Evolutionary conservation across 2,329 filamentous ascomycete species (phyloP).

Genomic region (Cladobotryum protrusum): DNA sequence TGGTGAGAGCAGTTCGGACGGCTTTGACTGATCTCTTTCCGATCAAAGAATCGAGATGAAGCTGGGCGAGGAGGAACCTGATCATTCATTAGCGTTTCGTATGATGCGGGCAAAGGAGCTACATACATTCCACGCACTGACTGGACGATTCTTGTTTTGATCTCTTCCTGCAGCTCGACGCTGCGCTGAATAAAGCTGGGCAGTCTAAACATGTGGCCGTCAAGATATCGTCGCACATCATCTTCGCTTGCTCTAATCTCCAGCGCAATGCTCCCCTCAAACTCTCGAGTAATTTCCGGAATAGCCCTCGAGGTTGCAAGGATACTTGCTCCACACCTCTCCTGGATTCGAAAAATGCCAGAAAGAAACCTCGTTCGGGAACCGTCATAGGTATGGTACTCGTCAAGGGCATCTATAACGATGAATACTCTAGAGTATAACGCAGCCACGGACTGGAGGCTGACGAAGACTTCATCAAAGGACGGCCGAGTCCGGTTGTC

Average conservation of each 20-base stretch:
- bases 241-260: slow-evolving; percentile 14
- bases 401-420: slow-evolving; percentile 21
- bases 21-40: slow-evolving; percentile 16
- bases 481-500: slow-evolving; percentile 3
- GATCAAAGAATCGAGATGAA: slow-evolving; percentile 10
- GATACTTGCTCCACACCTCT: slow-evolving; percentile 1
- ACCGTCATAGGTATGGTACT: slow-evolving; percentile 4
- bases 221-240: slow-evolving; percentile 15
- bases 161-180: slow-evolving; percentile 1
- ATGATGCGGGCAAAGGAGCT: not conserved
- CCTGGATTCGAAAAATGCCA: slow-evolving; percentile 4
- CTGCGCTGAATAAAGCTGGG: not conserved
- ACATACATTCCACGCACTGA: slow-evolving; percentile 17
- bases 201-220: not conserved
- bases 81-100: not conserved
- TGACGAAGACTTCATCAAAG: not conserved
- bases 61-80: slow-evolving; percentile 14
- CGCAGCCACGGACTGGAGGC: slow-evolving; percentile 1
- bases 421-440: slow-evolving; percentile 11
- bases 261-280: not conserved
- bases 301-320: slow-evolving; percentile 20
- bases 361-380: slow-evolving; percentile 1
- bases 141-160: slow-evolving; percentile 5
- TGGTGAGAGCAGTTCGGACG: slow-evolving; percentile 24
- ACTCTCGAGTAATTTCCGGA: slow-evolving; percentile 9